Base-by-base conservation (phyloP, 208 protist genomes). In the Borovskyia barvae region DNA sequence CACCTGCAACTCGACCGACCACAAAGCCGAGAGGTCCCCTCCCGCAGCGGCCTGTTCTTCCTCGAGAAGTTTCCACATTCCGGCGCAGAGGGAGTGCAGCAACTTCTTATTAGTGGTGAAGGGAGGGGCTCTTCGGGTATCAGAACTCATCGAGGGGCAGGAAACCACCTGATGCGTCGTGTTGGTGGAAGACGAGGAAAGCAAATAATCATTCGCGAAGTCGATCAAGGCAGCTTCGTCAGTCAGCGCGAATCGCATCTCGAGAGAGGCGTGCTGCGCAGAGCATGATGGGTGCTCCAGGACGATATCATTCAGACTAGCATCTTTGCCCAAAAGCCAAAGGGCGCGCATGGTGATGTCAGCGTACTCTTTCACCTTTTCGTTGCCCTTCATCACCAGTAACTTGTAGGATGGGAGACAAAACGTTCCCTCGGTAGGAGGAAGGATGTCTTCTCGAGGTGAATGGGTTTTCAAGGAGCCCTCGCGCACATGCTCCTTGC, bases 221-320 rank as follows among this genome's bases (percentile, higher is more conserved):
- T 37, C 40, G 37, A 25, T 6, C 22, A 80, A 7, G 8, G 46
- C 15, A 0, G 41, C 53, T 19, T 69, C 57, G 36, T 70, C 66
- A 0, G 45, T 26, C n/a, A 75, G 33, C n/a, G 61, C 55, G 56
- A 94, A 94, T 12, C 74, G 61, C 41, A 88, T 75, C 43, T 86
- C 73, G 7, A 95, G 33, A 0, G 72, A 77, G 7, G 88, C 88
- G 66, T 95, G 88, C 52, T 95, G 88, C 1, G 56, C 54, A 11
- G 88, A 95, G 66, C 88, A 95, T 57, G 82, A 90, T 0, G 76
- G 76, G 75, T 95, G 88, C 15, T 84, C 83, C 0, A 88, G 57
- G 6, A 50, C 55, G 22, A 91, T 64, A 53, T 95, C 85, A 52
- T 80, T 87, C 20, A 90, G 32, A 4, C 24, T 47, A 4, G 64